A percentile compares a stretch with the other conserved stretches of the same genome.
These are phyloP conservation scores for Colletotrichum noveboracense DNA, from an alignment of 2,329 filamentous ascomycete species.

Conservation along the genomic window DNA sequence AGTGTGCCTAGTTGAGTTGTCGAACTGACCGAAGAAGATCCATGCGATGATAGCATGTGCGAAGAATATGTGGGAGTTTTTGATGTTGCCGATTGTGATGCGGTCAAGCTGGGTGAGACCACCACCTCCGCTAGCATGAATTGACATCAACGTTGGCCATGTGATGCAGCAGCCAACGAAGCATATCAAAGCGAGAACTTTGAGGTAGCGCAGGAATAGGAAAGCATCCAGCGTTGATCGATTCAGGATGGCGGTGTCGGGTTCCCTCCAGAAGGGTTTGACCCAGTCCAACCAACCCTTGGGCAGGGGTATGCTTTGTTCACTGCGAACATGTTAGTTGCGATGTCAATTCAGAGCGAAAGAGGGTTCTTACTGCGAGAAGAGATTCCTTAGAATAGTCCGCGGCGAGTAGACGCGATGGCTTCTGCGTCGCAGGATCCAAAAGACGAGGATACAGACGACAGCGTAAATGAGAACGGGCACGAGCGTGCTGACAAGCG, in stretches of 20 bases:
- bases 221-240: slow-evolving; percentile 94
- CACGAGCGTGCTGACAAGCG: slow-evolving; percentile 56
- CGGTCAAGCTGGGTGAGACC: slow-evolving; percentile 66
- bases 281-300: slow-evolving; percentile 72
- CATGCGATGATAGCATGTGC: slow-evolving; percentile 84
- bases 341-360: too few relatives aligned
- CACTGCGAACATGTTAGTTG: neutral
- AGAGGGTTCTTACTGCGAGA: slow-evolving; percentile 47
- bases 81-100: slow-evolving; percentile 58
- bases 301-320: slow-evolving; percentile 45
- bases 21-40: slow-evolving; percentile 72
- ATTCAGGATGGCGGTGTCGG: slow-evolving; percentile 82
- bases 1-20: too few relatives aligned
- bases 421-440: slow-evolving; percentile 51
- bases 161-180: slow-evolving; percentile 81
- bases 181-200: slow-evolving; percentile 74
- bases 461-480: slow-evolving; percentile 55
- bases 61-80: slow-evolving; percentile 71
- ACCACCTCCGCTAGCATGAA: slow-evolving; percentile 83
- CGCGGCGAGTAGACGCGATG: slow-evolving; percentile 62
- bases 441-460: slow-evolving; percentile 57
- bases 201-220: slow-evolving; percentile 78
- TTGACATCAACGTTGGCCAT: slow-evolving; percentile 83
- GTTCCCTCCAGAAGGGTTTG: slow-evolving; percentile 66
- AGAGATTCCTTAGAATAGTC: slow-evolving; percentile 53